Base-by-base conservation (phyloP, 169 alveolate genomes). In the Cryptosporidium parvum region DNA sequence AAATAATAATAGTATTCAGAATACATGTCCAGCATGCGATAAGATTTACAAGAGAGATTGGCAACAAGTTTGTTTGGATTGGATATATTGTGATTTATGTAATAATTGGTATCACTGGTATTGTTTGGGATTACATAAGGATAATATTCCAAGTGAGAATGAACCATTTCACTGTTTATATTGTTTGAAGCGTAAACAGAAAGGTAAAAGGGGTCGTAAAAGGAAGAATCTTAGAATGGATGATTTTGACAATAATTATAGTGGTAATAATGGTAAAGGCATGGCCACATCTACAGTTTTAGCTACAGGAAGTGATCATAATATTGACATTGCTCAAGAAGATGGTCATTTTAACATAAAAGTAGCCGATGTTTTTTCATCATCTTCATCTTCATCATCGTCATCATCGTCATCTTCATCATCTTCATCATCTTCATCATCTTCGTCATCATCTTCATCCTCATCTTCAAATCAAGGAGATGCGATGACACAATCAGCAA, bases 71-170 rank as follows among this genome's bases (percentile, higher is more conserved):
- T 80, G 56, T 65, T 45, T 65, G 67, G 75, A 80, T 42, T 80
- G 89, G 89, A 80, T 80, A 21, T 80, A n/a, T 51, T 80, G 89
- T 48, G 89, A 80, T 80, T 12, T 53, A n/a, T 80, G 89, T 51
- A 65, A 62, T 26, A 80, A 80, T 45, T 80, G 89, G 89, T 80
- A 61, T 31, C 89, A 80, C 51, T 80, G 89, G 89, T 42, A 45
- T 18, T 80, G 89, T 80, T 29, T 80, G 31, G 89, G 89, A 23
- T 42, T 80, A 26, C 26, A 37, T 4, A 65, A 62, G 35, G 75
- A 37, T 1, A 62, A 48, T 23, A 59, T 80, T 80, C 89, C 89
- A 1, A 62, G 53, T 26, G 89, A 80, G 29, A 80, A 45, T 5
- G 89, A 80, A 26, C 75, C 73, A 12, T 80, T 45, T 51, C 59